These are phyloP conservation scores for Saprolegnia parasitica DNA, from an alignment of 352 stramenopile genomes.

Conservation along the genomic window DNA sequence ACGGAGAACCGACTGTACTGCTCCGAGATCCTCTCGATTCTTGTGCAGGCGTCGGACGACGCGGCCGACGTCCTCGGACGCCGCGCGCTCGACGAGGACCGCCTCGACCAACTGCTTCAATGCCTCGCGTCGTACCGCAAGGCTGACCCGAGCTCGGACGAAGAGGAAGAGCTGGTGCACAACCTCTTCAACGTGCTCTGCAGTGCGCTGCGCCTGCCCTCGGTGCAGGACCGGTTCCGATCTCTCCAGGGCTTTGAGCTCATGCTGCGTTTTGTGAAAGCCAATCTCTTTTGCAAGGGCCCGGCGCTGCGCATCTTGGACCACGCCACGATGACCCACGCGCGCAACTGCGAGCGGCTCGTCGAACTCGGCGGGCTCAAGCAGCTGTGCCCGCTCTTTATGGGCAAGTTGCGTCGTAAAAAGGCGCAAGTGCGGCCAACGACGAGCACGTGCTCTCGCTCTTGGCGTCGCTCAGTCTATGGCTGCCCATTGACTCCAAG, in stretches of 20 bases:
- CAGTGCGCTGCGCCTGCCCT: conserved; percentile 56
- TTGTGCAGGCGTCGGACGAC: conserved; percentile 53
- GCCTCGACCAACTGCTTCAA: conserved; percentile 90
- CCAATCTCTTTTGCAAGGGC: conserved; percentile 71
- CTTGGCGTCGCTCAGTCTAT: conserved; percentile 58
- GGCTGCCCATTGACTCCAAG: conserved; percentile 42
- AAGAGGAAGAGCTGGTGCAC: conserved; percentile 91
- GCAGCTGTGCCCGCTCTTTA: conserved; percentile 64
- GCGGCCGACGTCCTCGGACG: conserved; percentile 32
- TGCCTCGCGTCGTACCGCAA: conserved; percentile 86
- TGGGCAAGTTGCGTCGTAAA: conserved; percentile 47
- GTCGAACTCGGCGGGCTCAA: conserved; percentile 61
- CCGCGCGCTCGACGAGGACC: conserved; percentile 54
- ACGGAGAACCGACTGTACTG: conserved; percentile 79
- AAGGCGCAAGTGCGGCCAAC: conserved; percentile 34
- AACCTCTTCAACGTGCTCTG: conserved; percentile 89
- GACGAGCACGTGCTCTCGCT: conserved; percentile 65
- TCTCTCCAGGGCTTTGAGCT: conserved; percentile 89
- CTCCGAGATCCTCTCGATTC: conserved; percentile 80
- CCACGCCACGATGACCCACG: conserved; percentile 53
- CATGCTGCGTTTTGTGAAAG: conserved; percentile 87
- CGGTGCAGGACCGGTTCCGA: conserved; percentile 53
- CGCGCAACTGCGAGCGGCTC: conserved; percentile 61
- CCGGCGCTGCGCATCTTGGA: conserved; percentile 53
- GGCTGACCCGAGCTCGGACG: conserved; percentile 56